Conservation (phyloP, 257 asterid genomes). For the Jacaranda mimosifolia region DNA sequence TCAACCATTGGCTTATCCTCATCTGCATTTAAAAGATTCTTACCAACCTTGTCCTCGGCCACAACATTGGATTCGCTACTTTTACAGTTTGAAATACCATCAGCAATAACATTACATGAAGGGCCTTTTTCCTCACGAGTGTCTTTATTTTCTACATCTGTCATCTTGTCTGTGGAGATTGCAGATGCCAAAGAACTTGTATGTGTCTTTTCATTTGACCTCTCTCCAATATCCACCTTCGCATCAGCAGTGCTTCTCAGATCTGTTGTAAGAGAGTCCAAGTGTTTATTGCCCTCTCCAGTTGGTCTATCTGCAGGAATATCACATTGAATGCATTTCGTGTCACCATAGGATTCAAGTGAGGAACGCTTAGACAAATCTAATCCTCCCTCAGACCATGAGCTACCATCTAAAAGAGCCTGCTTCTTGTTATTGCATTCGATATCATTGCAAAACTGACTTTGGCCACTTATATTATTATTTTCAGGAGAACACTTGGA, state of each 20-base stretch:
- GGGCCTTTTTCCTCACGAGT: slow-evolving; percentile 33
- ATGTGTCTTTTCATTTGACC: slow-evolving; percentile 31
- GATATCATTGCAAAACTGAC: slow-evolving; percentile 22
- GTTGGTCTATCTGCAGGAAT: slow-evolving; percentile 22
- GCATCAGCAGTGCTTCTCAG: slow-evolving; percentile 22
- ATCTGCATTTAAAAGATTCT: slow-evolving; percentile 23
- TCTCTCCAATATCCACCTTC: slow-evolving; percentile 30
- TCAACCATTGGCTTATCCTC: slow-evolving; percentile 27
- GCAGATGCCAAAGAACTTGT: background rate
- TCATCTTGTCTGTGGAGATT: slow-evolving; percentile 6
- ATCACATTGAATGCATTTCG: slow-evolving; percentile 19
- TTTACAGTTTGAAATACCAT: slow-evolving; percentile 26
- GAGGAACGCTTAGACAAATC: slow-evolving; percentile 18
- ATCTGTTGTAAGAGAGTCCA: slow-evolving; percentile 21
- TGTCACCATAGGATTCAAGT: slow-evolving; percentile 28
- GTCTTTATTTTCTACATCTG: slow-evolving; percentile 32
- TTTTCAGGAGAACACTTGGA: slow-evolving; percentile 39
- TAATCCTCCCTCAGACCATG: slow-evolving; percentile 27
- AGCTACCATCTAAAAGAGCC: slow-evolving; percentile 27
- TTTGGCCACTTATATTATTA: background rate
- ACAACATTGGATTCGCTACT: slow-evolving; percentile 14
- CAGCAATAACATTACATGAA: slow-evolving; percentile 25
- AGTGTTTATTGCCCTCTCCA: slow-evolving; percentile 31
- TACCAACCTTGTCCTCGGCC: slow-evolving; percentile 19
- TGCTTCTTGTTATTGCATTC: slow-evolving; percentile 39